phyloP scores from a whole-genome alignment of 2,329 filamentous ascomycete species.

The Trichoderma atroviride region DNA sequence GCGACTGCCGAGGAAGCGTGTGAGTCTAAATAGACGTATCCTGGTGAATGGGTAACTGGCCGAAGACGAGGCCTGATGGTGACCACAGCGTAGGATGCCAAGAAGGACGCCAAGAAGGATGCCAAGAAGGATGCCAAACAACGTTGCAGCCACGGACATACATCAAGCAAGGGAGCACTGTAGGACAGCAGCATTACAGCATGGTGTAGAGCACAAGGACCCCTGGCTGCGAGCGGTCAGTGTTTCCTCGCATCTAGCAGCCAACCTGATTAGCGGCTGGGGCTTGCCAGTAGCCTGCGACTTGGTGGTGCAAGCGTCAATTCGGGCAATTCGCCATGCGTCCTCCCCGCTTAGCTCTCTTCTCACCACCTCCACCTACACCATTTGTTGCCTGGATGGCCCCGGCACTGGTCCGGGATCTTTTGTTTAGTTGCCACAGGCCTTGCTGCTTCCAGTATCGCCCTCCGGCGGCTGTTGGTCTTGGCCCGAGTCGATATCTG shows the following conservation, averaged over 20 bases:
- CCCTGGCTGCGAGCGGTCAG: constrained; percentile 1
- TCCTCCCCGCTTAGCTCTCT: constrained; percentile 1
- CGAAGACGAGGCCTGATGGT: neutral
- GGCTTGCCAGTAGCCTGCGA: neutral
- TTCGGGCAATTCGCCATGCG: constrained; percentile 17
- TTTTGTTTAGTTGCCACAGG: constrained; percentile 30
- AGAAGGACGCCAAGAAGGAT: neutral
- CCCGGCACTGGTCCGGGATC: constrained; percentile 29
- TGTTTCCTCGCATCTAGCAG: neutral
- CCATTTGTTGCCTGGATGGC: constrained; percentile 11
- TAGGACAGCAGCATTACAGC: neutral
- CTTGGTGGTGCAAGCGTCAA: neutral
- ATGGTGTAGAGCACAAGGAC: neutral
- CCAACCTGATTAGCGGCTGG: neutral
- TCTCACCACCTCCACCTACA: constrained; percentile 1
- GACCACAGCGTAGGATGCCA: neutral
- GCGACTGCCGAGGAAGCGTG: neutral
- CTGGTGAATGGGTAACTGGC: neutral
- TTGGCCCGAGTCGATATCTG: constrained; percentile 28
- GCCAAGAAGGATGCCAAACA: neutral
- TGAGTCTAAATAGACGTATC: neutral
- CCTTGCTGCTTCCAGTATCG: constrained; percentile 31
- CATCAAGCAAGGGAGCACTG: too few species aligned
- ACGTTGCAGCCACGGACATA: neutral
- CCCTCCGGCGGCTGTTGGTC: constrained; percentile 32